Evolutionary conservation across 2,329 filamentous ascomycete species (phyloP).

Genomic region (Biscogniauxia marginata): DNA sequence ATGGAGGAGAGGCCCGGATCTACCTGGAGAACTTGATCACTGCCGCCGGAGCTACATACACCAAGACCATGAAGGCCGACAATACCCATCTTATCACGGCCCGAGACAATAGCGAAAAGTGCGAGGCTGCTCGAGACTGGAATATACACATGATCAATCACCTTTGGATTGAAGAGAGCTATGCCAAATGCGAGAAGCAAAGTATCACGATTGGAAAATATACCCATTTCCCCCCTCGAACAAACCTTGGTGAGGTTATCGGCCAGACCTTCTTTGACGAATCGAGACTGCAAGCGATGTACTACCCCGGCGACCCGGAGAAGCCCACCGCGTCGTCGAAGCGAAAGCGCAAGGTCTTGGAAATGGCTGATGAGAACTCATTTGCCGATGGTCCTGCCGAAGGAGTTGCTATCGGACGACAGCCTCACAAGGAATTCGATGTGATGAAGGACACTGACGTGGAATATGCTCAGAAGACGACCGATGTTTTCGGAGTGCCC

Average conservation of each 20-base stretch:
- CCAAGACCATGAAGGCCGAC: slow-evolving; percentile 90
- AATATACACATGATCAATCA: slow-evolving; percentile 88
- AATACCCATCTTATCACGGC: slow-evolving; percentile 96
- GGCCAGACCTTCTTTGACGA: slow-evolving; percentile 82
- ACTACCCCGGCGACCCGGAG: slow-evolving; percentile 63
- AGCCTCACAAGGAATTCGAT: slow-evolving; percentile 41
- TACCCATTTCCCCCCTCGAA: slow-evolving; percentile 81
- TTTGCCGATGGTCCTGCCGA: slow-evolving; percentile 46
- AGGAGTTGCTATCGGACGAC: slow-evolving; percentile 45
- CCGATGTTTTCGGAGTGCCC: slow-evolving; percentile 34
- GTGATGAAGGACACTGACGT: slow-evolving; percentile 44
- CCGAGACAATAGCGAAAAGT: slow-evolving; percentile 87
- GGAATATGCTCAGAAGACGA: slow-evolving; percentile 34
- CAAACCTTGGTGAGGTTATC: slow-evolving; percentile 89
- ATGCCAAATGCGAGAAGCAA: slow-evolving; percentile 80
- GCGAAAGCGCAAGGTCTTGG: slow-evolving; percentile 49
- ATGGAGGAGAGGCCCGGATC: slow-evolving; percentile 87
- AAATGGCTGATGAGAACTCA: slow-evolving; percentile 51
- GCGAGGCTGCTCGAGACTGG: slow-evolving; percentile 89
- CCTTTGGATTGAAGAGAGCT: slow-evolving; percentile 96
- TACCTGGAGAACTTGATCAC: slow-evolving; percentile 91
- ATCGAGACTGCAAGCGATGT: slow-evolving; percentile 58
- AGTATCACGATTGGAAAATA: slow-evolving; percentile 73
- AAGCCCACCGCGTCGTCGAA: slow-evolving; percentile 42
- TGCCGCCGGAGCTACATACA: slow-evolving; percentile 83